These are phyloP conservation scores for Blastobotrys niveus DNA, from an alignment of 1,139 yeast species.

Conservation along the genomic window DNA sequence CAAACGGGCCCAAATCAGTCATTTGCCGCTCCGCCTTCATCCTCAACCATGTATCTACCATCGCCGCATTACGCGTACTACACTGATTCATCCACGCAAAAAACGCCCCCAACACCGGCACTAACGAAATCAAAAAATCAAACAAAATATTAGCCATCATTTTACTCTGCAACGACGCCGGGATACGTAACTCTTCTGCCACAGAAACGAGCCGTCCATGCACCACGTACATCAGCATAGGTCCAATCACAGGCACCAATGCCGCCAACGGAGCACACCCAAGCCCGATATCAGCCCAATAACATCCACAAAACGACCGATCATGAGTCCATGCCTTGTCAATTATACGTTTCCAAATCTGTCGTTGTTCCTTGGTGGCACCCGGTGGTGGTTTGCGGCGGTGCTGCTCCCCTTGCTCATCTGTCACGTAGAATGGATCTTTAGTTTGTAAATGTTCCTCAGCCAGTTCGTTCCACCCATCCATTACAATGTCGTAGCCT, in stretches of 20 bases:
- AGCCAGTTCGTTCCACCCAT: slow-evolving; percentile 58
- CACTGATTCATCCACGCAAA: slow-evolving; percentile 79
- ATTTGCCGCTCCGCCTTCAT: slow-evolving; percentile 21
- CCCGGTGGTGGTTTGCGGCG: slow-evolving; percentile 55
- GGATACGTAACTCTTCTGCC: slow-evolving; percentile 58
- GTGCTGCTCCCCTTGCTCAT: slow-evolving; percentile 44
- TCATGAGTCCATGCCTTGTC: slow-evolving; percentile 82
- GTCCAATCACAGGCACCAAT: slow-evolving; percentile 74
- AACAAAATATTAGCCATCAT: slow-evolving; percentile 68
- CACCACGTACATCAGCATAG: slow-evolving; percentile 68
- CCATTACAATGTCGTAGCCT: slow-evolving; percentile 51
- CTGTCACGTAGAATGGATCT: slow-evolving; percentile 62
- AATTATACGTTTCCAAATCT: slow-evolving; percentile 67
- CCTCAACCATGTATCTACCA: slow-evolving; percentile 44
- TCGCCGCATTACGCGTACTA: slow-evolving; percentile 83
- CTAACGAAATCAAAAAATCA: slow-evolving; percentile 66
- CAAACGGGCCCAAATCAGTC: slow-evolving; percentile 23
- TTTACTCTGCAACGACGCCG: slow-evolving; percentile 53
- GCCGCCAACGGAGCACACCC: slow-evolving; percentile 59
- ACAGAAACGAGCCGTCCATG: slow-evolving; percentile 59
- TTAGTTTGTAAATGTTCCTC: slow-evolving; percentile 55
- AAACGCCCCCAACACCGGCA: slow-evolving; percentile 73
- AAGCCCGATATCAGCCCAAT: slow-evolving; percentile 69
- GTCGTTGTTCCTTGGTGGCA: slow-evolving; percentile 56
- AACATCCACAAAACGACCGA: slow-evolving; percentile 70